These are phyloP conservation scores for Apocynum venetum DNA, from an alignment of 257 asterid genomes.

Conservation along the genomic window DNA sequence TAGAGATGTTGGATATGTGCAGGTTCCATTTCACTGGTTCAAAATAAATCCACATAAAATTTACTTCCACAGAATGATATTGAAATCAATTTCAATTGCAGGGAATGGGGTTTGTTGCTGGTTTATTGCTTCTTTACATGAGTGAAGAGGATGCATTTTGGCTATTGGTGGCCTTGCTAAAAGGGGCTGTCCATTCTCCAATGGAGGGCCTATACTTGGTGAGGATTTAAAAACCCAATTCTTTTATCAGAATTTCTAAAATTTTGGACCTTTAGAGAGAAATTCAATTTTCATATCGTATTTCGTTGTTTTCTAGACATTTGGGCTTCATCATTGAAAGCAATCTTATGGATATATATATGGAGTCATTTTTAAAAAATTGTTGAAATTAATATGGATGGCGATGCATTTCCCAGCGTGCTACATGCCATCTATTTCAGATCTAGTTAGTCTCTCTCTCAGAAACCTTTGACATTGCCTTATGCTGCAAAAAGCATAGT, in stretches of 20 bases:
- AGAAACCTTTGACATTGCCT: background rate
- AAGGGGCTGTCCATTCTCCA: constrained; percentile 98
- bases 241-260: background rate
- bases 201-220: constrained; percentile 99
- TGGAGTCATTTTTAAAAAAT: background rate
- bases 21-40: constrained; percentile 45
- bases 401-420: background rate
- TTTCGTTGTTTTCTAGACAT: background rate
- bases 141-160: constrained; percentile 99
- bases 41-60: too few relatives aligned
- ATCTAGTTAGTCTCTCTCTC: background rate
- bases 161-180: constrained; percentile 96
- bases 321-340: background rate
- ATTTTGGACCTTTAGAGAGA: background rate
- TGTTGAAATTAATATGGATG: background rate
- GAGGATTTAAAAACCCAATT: constrained; percentile 6
- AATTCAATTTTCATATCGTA: background rate
- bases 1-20: constrained; percentile 98
- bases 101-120: constrained; percentile 99
- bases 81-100: constrained; percentile 38
- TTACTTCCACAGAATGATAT: constrained; percentile 5
- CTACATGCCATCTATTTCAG: background rate
- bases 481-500: background rate
- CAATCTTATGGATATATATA: too few relatives aligned
- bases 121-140: constrained; percentile 95